A percentile compares a stretch with the other conserved stretches of the same genome.
These are phyloP conservation scores for Beauveria sp. DNA, from an alignment of 2,329 filamentous ascomycete genomes.

Conservation along the genomic window DNA sequence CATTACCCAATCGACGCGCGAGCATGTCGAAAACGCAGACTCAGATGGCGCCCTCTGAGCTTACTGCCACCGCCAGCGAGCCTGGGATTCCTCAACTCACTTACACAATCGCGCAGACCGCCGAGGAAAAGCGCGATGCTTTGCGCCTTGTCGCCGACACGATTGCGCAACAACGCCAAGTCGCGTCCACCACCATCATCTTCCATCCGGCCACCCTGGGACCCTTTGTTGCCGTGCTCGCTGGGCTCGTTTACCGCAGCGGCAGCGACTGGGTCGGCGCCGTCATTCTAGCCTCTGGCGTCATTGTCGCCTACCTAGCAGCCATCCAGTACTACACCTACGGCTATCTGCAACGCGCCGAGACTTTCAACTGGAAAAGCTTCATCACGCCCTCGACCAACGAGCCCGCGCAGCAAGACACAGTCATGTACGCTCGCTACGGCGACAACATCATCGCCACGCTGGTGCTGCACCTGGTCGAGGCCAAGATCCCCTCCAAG, in stretches of 20 bases:
- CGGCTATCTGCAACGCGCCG: constrained; percentile 56
- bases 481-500: constrained; percentile 12
- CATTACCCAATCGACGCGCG: background rate
- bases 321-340: constrained; percentile 52
- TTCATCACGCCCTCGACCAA: constrained; percentile 30
- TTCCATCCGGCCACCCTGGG: constrained; percentile 50
- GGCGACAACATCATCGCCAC: constrained; percentile 63
- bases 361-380: constrained; percentile 55
- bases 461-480: constrained; percentile 56
- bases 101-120: constrained; percentile 44
- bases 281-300: constrained; percentile 47
- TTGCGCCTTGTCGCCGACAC: constrained; percentile 71
- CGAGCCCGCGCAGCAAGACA: constrained; percentile 34
- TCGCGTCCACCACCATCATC: constrained; percentile 55
- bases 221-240: constrained; percentile 31
- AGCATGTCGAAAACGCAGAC: constrained; percentile 3
- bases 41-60: background rate
- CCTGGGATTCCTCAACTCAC: constrained; percentile 48
- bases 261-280: constrained; percentile 46
- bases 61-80: background rate
- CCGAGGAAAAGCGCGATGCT: constrained; percentile 56
- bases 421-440: constrained; percentile 55
- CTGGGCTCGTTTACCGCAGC: constrained; percentile 29
- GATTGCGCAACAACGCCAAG: constrained; percentile 72
- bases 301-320: constrained; percentile 56